Base-by-base conservation (phyloP, 306 rosid genomes). In the Elaeagnus macrophylla region DNA sequence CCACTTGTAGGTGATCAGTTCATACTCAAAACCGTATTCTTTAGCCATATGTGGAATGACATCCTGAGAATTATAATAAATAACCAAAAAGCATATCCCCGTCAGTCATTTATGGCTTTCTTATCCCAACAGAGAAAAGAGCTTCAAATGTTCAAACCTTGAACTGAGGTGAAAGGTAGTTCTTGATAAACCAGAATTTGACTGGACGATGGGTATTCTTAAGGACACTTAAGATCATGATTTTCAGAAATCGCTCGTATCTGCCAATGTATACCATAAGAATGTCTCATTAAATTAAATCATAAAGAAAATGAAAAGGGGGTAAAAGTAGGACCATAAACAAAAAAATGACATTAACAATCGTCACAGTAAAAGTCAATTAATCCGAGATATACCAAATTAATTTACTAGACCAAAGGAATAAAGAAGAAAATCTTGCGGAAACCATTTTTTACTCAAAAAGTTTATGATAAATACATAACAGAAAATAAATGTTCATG, bases 181-280 rank as follows among this genome's bases (percentile, higher is more conserved):
- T 93, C 87, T 93, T 93, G 66, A 93, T 93, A 76, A 93, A 93
- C 99, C 99, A 93, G 81, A 93, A 93, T 75, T 93, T 87, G 55
- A 93, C 96, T 0, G 99, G 99, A 61, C 96, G 99, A 12, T 13
- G 71, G 48, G 96, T 84, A 76, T 87, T 93, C 86, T 87, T 93
- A 37, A 93, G 74, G 68, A 93, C 99, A 61, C 89, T 87, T 47
- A 93, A 75, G 68, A 93, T 93, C 99, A 93, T 93, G 67, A 93
- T 93, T 83, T 87, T 93, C 71, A 79, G 66, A 79, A 93, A 93
- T 3, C 99, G 94, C 54, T 93, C 99, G 60, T 93, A 93, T 51
- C 99, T 93, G 89, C 71, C 54, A 79, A 67, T 60, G 57, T 5
- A 66, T 54, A 48, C 18, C 59, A 61, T 51, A 6, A 60, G 54